phyloP scores from a whole-genome alignment of 2,329 filamentous ascomycete genomes.

The Clathrospora elynae region DNA sequence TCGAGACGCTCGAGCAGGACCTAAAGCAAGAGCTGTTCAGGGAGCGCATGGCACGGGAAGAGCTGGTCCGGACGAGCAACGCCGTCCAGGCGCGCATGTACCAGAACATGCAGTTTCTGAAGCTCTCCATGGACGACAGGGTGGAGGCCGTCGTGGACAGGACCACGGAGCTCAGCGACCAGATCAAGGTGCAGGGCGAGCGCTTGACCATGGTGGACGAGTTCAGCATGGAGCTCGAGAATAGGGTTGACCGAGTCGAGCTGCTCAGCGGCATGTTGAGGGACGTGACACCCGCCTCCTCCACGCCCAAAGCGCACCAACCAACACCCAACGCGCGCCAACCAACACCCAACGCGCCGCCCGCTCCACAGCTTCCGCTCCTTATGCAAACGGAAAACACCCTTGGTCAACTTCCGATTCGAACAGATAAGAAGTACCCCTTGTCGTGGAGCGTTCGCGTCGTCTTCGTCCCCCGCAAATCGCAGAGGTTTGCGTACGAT shows the following conservation, averaged over 20 bases:
- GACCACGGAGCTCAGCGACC: constrained; percentile 46
- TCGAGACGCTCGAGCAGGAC: constrained; percentile 44
- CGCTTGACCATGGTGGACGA: constrained; percentile 48
- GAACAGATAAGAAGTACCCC: constrained; percentile 47
- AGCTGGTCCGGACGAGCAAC: constrained; percentile 42
- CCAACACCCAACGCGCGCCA: constrained; percentile 29
- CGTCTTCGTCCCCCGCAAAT: constrained; percentile 47
- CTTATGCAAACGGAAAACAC: constrained; percentile 37
- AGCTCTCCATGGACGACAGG: constrained; percentile 49
- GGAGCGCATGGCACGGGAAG: constrained; percentile 42
- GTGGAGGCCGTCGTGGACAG: constrained; percentile 50
- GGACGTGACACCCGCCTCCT: constrained; percentile 37
- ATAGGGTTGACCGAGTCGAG: constrained; percentile 46
- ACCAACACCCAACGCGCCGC: constrained; percentile 31
- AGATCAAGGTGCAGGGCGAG: constrained; percentile 45
- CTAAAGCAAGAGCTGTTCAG: constrained; percentile 46
- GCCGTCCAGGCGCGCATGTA: constrained; percentile 45
- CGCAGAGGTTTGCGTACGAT: constrained; percentile 47
- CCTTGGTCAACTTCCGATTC: constrained; percentile 44
- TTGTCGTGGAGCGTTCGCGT: constrained; percentile 47
- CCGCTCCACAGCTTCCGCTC: constrained; percentile 36
- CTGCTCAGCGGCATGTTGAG: constrained; percentile 29
- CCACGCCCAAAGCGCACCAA: constrained; percentile 33
- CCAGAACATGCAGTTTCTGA: constrained; percentile 47
- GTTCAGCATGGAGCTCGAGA: constrained; percentile 48